Base-by-base conservation (phyloP, 2,329 filamentous ascomycete species). In the Claviceps pazoutovae region DNA sequence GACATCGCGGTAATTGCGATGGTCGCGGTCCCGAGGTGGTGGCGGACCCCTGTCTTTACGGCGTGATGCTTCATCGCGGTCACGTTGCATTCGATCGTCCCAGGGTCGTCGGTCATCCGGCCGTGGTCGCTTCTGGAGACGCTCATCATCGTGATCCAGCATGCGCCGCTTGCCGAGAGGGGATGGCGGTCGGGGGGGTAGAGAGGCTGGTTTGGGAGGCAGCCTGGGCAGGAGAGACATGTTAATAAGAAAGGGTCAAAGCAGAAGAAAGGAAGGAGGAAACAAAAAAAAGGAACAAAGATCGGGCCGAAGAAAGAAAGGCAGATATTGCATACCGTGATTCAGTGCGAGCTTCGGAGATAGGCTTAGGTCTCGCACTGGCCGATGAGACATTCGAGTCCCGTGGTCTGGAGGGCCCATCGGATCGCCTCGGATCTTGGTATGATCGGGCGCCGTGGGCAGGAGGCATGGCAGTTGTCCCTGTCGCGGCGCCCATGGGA, bases 101-200 rank as follows among this genome's bases (percentile, higher is more conserved):
- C 53, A 49, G 21, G 57, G 55, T 42, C 63, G 65, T 51, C 58
- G 55, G 14, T 60, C 52, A 23, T 75, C 74, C 19, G 70, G 62
- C 53, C 66, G 73, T 23, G 64, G 61, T 52, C 75, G 71, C 61
- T 79, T 80, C 50, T 65, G 66, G 1, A 70, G 66, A 51, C 74
- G 69, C 36, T 69, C 66, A 26, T 74, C 73, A 19, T 76, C 71
- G 6, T 56, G 48, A 16, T 78, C 74, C 14, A 66, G 62, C 11
- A 60, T 55, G 42, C 74, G 73, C 63, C 77, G 78, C 57, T 69
- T 73, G 55, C 61, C 70, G 48, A 73, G 71, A 7, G 68, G 72
- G 41, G 68, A 74, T n/a, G 62, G 56, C 57, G 68, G 61, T 59
- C 68, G 54, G 49, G 68, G 58, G 46, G 68, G 64, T 43, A 66